Conservation (phyloP, 768 basidiomycete genomes). For the Suillus subluteus region DNA sequence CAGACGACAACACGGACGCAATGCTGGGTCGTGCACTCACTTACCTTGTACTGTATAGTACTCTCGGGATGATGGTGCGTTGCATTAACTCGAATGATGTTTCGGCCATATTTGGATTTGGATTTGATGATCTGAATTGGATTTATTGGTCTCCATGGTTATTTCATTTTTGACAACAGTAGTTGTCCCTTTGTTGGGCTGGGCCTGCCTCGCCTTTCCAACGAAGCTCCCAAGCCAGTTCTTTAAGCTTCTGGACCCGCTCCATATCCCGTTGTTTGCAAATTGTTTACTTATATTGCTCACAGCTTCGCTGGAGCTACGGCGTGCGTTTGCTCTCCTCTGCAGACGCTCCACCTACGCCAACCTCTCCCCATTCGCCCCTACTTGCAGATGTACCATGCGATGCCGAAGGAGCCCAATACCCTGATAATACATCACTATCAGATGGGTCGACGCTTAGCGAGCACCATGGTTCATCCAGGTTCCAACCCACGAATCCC, state of each 20-base stretch:
- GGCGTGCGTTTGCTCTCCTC: slow-evolving; percentile 82
- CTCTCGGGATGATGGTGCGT: slow-evolving; percentile 92
- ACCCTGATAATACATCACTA: not conserved
- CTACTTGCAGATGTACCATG: not conserved
- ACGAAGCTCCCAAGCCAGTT: not conserved
- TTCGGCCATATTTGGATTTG: not conserved
- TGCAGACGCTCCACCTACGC: slow-evolving; percentile 52
- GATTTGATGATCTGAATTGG: not conserved
- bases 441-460: slow-evolving; percentile 20
- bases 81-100: not conserved
- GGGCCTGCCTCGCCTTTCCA: not conserved
- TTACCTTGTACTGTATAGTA: slow-evolving; percentile 91
- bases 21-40: slow-evolving; percentile 93
- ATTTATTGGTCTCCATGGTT: not conserved
- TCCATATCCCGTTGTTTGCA: not conserved
- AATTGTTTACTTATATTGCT: slow-evolving; percentile 3
- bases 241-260: not conserved
- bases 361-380: slow-evolving; percentile 5
- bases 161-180: not conserved
- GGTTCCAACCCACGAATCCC: not conserved
- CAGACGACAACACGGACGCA: slow-evolving; percentile 78
- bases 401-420: not conserved
- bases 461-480: not conserved
- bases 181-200: slow-evolving; percentile 3
- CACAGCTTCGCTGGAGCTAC: slow-evolving; percentile 88